Conservation (phyloP, 73 alveolate genomes). For the Paramecium tetraurelia region DNA sequence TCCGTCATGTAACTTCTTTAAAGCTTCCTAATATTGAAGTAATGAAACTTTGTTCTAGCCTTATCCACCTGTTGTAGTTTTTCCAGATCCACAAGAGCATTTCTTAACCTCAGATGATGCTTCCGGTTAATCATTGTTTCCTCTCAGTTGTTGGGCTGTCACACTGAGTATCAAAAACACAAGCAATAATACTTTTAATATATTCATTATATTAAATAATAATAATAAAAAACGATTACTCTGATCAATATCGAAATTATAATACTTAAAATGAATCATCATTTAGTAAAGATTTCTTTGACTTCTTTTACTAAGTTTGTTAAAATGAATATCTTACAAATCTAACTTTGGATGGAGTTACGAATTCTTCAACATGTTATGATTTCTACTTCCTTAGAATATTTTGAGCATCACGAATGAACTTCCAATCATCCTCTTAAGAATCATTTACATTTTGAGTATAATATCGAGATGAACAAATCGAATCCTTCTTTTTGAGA, state of each 20-base stretch:
- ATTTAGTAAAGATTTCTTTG: background rate
- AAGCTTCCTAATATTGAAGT: background rate
- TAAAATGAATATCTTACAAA: background rate
- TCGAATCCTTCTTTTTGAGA: background rate
- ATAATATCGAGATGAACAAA: background rate
- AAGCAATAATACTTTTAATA: background rate
- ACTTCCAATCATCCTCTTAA: background rate
- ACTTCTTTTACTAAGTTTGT: background rate
- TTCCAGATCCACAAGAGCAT: slow-evolving; percentile 3
- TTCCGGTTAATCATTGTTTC: background rate
- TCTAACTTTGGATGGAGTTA: background rate
- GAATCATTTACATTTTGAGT: background rate
- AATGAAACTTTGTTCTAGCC: background rate
- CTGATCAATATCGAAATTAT: background rate
- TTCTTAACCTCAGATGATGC: background rate
- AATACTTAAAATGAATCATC: slow-evolving; percentile 5
- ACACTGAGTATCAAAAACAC: background rate
- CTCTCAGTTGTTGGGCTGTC: background rate
- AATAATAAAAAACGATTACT: background rate
- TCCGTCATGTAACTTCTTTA: background rate
- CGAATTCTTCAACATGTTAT: background rate
- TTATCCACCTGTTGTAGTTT: background rate
- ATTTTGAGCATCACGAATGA: background rate
- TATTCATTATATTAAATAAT: background rate
- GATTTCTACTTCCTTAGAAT: background rate